Evolutionary conservation across 768 basidiomycete species (phyloP).

Genomic region (Exidia glandulosa): DNA sequence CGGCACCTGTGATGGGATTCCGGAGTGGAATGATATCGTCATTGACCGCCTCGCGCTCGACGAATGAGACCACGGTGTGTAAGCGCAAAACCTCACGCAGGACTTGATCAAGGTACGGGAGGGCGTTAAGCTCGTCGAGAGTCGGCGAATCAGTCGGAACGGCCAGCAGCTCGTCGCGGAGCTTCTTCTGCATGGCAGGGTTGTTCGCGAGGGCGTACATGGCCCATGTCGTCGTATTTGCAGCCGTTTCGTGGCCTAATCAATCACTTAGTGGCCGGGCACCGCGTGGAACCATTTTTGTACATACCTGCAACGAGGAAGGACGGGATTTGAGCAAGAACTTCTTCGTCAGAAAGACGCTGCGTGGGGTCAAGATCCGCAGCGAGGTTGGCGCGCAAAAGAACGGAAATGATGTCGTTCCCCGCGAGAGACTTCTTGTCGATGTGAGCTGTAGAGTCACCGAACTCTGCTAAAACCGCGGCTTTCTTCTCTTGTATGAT

Average conservation of each 20-base stretch:
- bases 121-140: conserved; percentile 23
- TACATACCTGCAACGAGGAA: conserved; percentile 39
- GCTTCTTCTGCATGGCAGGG: conserved; percentile 24
- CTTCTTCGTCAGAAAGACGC: conserved; percentile 21
- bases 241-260: conserved; percentile 20
- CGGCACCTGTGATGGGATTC: conserved; percentile 17
- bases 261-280: background rate
- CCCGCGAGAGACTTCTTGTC: conserved; percentile 5
- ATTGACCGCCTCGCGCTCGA: conserved; percentile 21
- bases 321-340: conserved; percentile 39
- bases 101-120: conserved; percentile 50
- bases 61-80: conserved; percentile 45
- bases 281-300: no score
- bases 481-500: background rate
- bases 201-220: conserved; percentile 23
- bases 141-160: conserved; percentile 5
- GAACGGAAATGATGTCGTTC: conserved; percentile 18
- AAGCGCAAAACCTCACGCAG: conserved; percentile 47
- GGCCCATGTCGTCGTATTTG: conserved; percentile 18
- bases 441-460: background rate
- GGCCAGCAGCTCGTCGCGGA: conserved; percentile 18
- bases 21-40: conserved; percentile 44
- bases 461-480: background rate
- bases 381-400: conserved; percentile 22
- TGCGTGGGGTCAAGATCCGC: conserved; percentile 14